phyloP scores from a whole-genome alignment of 73 alveolate genomes.

The Loxodes magnus region DNA sequence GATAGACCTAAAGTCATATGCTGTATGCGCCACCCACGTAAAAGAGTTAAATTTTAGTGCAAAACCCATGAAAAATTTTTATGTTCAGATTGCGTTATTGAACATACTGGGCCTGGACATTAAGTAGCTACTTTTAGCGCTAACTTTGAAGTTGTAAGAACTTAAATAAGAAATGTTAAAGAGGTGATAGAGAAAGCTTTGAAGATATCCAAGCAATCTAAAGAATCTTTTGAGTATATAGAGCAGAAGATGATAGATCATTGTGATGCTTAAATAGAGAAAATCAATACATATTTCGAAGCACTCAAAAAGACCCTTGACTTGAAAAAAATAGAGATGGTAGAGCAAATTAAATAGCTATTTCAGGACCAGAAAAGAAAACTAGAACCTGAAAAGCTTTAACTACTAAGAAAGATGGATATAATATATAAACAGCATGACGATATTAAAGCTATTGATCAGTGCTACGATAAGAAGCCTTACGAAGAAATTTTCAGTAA shows the following conservation, averaged over 20 bases:
- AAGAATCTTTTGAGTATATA: constrained; percentile 9
- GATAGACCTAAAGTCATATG: neutral
- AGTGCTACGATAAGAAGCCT: too few relatives aligned
- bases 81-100: constrained; percentile 38
- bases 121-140: constrained; percentile 17
- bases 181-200: neutral
- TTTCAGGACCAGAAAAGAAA: neutral
- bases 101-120: constrained; percentile 37
- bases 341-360: neutral
- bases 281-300: constrained; percentile 4
- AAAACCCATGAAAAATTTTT: constrained; percentile 16
- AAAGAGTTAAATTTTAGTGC: constrained; percentile 35
- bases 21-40: constrained; percentile 24
- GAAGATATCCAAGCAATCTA: neutral
- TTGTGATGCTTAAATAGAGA: neutral
- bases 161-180: neutral
- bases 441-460: too few relatives aligned
- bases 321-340: neutral
- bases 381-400: neutral
- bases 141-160: neutral
- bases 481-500: too few relatives aligned
- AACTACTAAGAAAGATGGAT: too few relatives aligned
- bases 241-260: neutral
- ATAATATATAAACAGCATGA: too few relatives aligned
- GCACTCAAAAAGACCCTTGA: neutral